Conservation (phyloP, 441 rosid genomes). For the Croton setiger region DNA sequence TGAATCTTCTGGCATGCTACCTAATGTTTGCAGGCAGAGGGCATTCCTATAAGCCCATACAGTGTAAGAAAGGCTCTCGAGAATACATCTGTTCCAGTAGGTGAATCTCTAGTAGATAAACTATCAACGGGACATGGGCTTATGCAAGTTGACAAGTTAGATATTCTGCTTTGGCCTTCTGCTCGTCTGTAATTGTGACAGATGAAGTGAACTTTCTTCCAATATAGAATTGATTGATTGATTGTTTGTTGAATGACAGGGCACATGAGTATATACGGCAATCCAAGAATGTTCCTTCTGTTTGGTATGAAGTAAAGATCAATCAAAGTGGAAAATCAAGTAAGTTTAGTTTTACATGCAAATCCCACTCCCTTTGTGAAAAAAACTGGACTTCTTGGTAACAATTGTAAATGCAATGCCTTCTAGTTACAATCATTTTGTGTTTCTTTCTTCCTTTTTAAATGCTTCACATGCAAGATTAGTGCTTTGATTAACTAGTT, state of each 20-base stretch:
- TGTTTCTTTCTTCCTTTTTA: neutral
- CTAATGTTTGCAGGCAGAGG: slow-evolving; percentile 64
- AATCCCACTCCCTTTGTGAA: neutral
- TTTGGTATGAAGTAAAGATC: slow-evolving; percentile 71
- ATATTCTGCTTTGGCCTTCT: slow-evolving; percentile 26
- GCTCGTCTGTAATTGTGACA: slow-evolving; percentile 4
- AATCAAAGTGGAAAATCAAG: slow-evolving; percentile 81
- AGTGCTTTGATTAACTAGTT: neutral
- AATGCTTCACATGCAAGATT: neutral
- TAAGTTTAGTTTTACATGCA: slow-evolving; percentile 33
- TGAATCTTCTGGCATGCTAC: slow-evolving; percentile 25
- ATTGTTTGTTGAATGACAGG: slow-evolving; percentile 41
- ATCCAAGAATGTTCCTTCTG: slow-evolving; percentile 51
- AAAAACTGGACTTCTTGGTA: slow-evolving; percentile 1
- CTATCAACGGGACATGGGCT: slow-evolving; percentile 93
- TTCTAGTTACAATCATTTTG: neutral
- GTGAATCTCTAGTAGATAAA: slow-evolving; percentile 76
- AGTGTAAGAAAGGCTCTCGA: slow-evolving; percentile 88
- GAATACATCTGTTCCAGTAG: slow-evolving; percentile 72
- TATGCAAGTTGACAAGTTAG: slow-evolving; percentile 95
- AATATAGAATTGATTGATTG: slow-evolving; percentile 24
- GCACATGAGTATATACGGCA: slow-evolving; percentile 74
- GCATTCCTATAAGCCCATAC: slow-evolving; percentile 83
- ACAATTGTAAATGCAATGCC: neutral
- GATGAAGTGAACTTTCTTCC: slow-evolving; percentile 18